Conservation (phyloP, 106 monocot genomes). For the Acorus gramineus region DNA sequence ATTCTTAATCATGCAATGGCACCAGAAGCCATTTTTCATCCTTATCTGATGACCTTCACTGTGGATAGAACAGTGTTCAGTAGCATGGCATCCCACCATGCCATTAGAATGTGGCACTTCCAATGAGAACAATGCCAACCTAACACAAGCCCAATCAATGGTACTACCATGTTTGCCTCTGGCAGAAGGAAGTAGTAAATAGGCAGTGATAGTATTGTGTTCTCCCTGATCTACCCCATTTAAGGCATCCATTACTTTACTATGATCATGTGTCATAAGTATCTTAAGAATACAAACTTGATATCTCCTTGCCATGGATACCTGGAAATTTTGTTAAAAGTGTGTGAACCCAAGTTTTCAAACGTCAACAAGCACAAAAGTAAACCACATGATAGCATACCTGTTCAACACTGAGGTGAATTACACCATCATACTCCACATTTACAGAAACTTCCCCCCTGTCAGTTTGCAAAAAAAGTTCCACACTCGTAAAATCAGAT, state of each 20-base stretch:
- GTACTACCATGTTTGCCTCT: conserved; percentile 5
- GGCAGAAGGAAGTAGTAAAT: conserved; percentile 42
- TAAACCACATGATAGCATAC: conserved; percentile 3
- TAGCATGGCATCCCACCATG: neutral
- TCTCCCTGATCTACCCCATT: conserved; percentile 9
- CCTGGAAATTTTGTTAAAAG: conserved; percentile 17
- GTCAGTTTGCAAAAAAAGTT: conserved; percentile 28
- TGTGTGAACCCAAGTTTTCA: neutral
- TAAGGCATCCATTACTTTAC: conserved; percentile 8
- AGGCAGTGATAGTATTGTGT: conserved; percentile 17
- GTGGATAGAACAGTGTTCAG: conserved; percentile 11
- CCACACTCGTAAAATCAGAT: conserved; percentile 22
- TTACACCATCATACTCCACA: conserved; percentile 21
- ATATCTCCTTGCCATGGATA: conserved; percentile 37
- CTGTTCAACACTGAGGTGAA: conserved; percentile 6
- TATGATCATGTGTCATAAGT: conserved; percentile 28
- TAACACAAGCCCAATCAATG: conserved; percentile 43
- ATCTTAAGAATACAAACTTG: conserved; percentile 34
- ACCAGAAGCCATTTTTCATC: conserved; percentile 20
- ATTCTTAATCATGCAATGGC: conserved; percentile 40
- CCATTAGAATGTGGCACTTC: neutral
- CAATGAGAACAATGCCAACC: conserved; percentile 8
- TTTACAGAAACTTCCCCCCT: conserved; percentile 18
- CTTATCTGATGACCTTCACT: conserved; percentile 8
- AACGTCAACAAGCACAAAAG: neutral